Base-by-base conservation (phyloP, 1,284 basidiomycete genomes). In the Fomitopsis betulina region DNA sequence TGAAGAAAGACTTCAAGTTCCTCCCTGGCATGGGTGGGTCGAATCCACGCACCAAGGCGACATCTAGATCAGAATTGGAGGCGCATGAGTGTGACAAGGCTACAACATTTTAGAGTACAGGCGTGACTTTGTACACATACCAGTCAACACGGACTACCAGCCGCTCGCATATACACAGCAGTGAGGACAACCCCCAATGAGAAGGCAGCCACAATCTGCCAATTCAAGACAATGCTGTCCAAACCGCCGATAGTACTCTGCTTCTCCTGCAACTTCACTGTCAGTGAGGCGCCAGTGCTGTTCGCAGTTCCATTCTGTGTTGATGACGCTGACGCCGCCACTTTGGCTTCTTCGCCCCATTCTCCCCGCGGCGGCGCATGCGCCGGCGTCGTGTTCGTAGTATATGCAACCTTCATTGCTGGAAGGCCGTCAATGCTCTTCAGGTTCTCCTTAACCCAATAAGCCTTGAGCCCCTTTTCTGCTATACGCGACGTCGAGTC, bases 391-490 rank as follows among this genome's bases (percentile, higher is more conserved):
- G 27, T 45, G 42, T 56, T 56, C 27, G 56, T 49, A 35, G 53
- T 39, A 38, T 60, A 62, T 38, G 65, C 64, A 25, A 10, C 47
- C 53, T 50, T 38, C 57, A 70, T 47, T 8, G 60, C 8, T 60
- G 69, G 67, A 0, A 84, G 72, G 9, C 81, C 83, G 58, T 86
- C 84, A 50, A 84, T 68, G 59, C 81, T 83, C 30, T 65, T 68
- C 47, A 56, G n/a, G 63, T 84, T 85, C 51, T 72, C 61, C 10
- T 57, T 50, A 21, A 67, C 64, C 83, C 84, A 86, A 61, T 79
- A 81, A 5, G 63, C 61, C 59, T 71, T 76, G 52, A 83, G 60
- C 7, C 78, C 76, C 7, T 70, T 62, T n/a, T 70, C 63, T 1
- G 72, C 53, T 32, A 61, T 53, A 27, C 39, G 58, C 45, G 56